Conservation (phyloP, 1,284 basidiomycete genomes). For the Ustilago nuda region DNA sequence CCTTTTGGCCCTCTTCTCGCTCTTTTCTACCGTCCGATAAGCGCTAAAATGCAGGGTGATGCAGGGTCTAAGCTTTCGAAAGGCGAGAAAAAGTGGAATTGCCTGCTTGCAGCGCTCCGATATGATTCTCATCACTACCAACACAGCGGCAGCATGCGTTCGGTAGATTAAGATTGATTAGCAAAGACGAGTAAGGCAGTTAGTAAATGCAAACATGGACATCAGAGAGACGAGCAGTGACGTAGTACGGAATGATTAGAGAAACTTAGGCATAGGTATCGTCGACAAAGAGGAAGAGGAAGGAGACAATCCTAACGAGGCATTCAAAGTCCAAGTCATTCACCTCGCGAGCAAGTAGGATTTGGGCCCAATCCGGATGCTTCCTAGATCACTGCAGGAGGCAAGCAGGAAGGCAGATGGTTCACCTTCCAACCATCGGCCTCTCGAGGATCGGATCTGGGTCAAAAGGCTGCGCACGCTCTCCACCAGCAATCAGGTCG, state of each 20-base stretch:
- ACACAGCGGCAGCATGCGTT: neutral
- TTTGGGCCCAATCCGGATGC: neutral
- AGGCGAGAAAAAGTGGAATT: too few relatives aligned
- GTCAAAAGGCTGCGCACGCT: constrained; percentile 69
- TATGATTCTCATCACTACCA: too few relatives aligned
- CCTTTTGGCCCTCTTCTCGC: too few relatives aligned
- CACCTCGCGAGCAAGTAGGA: neutral
- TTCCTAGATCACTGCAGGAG: neutral
- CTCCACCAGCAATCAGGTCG: constrained; percentile 78
- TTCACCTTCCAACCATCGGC: constrained; percentile 53
- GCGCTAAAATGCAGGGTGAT: too few relatives aligned
- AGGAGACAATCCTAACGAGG: neutral
- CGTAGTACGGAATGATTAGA: neutral
- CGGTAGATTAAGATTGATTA: constrained; percentile 5
- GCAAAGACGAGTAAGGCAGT: constrained; percentile 12
- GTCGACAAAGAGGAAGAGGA: neutral
- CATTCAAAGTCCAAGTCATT: neutral
- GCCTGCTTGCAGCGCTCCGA: too few relatives aligned
- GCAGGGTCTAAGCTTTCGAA: too few relatives aligned
- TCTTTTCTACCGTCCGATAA: too few relatives aligned
- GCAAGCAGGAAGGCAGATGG: neutral
- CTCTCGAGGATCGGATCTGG: constrained; percentile 56
- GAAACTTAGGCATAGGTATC: neutral
- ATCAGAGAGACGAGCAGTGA: neutral
- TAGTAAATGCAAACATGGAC: neutral